Evolutionary conservation across 805 yeast genomes (phyloP).

Genomic region (Wickerhamiella azyma): DNA sequence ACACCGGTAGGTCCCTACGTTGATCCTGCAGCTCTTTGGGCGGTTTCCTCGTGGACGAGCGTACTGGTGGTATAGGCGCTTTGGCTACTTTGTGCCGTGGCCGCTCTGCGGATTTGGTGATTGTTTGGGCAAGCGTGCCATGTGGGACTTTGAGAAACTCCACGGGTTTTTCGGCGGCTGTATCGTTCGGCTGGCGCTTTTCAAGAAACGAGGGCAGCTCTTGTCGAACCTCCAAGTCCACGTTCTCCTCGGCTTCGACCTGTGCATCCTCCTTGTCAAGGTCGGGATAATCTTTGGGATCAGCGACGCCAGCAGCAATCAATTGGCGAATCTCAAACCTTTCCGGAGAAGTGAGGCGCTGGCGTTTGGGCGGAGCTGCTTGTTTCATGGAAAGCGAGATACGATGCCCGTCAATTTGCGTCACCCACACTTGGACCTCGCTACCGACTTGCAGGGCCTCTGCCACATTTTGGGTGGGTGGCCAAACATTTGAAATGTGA

Average conservation of each 20-base stretch:
- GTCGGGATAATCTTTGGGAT: conserved; percentile 58
- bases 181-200: conserved; percentile 37
- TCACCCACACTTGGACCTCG: conserved; percentile 49
- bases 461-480: conserved; percentile 37
- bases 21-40: conserved; percentile 19
- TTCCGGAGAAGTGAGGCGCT: conserved; percentile 68
- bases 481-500: conserved; percentile 55
- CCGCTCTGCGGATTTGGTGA: background rate
- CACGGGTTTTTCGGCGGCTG: background rate
- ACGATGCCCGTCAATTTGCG: conserved; percentile 28
- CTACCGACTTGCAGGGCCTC: conserved; percentile 41
- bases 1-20: conserved; percentile 41
- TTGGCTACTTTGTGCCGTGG: background rate
- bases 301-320: conserved; percentile 62
- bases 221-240: conserved; percentile 61
- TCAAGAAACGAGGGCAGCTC: conserved; percentile 56
- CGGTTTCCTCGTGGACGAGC: background rate
- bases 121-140: conserved; percentile 6
- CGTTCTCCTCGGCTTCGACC: conserved; percentile 31
- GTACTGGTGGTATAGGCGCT: background rate
- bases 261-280: conserved; percentile 29
- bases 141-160: background rate
- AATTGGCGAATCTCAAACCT: conserved; percentile 81
- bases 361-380: conserved; percentile 17
- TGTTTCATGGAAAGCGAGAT: conserved; percentile 51